Conservation (phyloP, 345 rosid genomes). For the Populus euphratica region DNA sequence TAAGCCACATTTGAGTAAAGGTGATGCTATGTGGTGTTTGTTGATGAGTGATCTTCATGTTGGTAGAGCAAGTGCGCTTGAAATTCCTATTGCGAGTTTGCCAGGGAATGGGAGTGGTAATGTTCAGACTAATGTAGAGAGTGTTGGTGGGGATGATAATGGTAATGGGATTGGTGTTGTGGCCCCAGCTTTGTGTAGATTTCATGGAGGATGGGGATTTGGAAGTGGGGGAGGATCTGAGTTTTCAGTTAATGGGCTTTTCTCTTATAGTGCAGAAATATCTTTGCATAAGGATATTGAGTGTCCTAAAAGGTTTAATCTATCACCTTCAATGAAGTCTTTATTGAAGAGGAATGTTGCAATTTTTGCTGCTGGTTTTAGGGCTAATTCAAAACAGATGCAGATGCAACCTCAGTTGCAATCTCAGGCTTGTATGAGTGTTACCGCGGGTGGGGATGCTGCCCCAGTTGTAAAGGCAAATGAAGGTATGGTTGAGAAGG, state of each 20-base stretch:
- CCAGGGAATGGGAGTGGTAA: conserved; percentile 24
- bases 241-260: conserved; percentile 50
- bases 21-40: conserved; percentile 98
- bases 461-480: conserved; percentile 25
- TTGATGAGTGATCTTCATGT: conserved; percentile 89
- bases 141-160: conserved; percentile 34
- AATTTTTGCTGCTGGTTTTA: conserved; percentile 80
- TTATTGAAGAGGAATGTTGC: conserved; percentile 85
- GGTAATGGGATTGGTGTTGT: conserved; percentile 39
- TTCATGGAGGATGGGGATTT: conserved; percentile 91
- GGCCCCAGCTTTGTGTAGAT: conserved; percentile 60
- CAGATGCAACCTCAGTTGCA: conserved; percentile 35
- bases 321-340: conserved; percentile 75
- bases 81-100: conserved; percentile 41
- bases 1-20: conserved; percentile 74
- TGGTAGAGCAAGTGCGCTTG: conserved; percentile 66
- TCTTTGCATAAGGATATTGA: conserved; percentile 62
- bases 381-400: conserved; percentile 62
- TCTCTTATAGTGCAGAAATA: conserved; percentile 42
- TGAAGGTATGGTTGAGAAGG: conserved; percentile 34
- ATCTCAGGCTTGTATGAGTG: conserved; percentile 33
- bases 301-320: conserved; percentile 84
- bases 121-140: conserved; percentile 32
- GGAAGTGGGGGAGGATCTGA: conserved; percentile 54
- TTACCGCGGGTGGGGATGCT: conserved; percentile 31